These are phyloP conservation scores for Nasturtium officinale DNA, from an alignment of 345 rosid species.

Conservation along the genomic window DNA sequence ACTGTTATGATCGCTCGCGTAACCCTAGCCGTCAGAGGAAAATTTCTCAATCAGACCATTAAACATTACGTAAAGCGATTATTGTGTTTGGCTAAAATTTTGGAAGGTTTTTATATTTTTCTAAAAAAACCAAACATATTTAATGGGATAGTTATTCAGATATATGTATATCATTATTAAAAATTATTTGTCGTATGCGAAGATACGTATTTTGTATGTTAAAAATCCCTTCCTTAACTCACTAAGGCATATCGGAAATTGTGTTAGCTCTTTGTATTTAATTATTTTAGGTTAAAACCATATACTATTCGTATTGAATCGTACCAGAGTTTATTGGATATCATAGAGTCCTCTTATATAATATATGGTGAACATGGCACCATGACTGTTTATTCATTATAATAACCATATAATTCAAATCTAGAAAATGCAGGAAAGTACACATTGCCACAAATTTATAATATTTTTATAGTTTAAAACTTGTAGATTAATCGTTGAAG, in stretches of 20 bases:
- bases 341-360: slow-evolving; percentile 15
- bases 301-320: slow-evolving; percentile 24
- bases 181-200: slow-evolving; percentile 23
- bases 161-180: no score
- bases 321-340: slow-evolving; percentile 24
- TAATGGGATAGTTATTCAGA: not conserved
- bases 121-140: not conserved
- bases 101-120: not conserved
- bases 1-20: slow-evolving; percentile 34
- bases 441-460: slow-evolving; percentile 33
- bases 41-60: slow-evolving; percentile 25
- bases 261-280: slow-evolving; percentile 14
- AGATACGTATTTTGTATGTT: slow-evolving; percentile 4
- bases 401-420: slow-evolving; percentile 31
- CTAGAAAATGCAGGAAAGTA: slow-evolving; percentile 37
- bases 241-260: slow-evolving; percentile 37
- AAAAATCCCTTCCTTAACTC: slow-evolving; percentile 37
- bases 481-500: slow-evolving; percentile 28
- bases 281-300: not conserved
- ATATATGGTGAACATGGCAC: slow-evolving; percentile 42
- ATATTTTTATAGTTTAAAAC: slow-evolving; percentile 8
- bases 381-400: slow-evolving; percentile 37
- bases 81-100: not conserved
- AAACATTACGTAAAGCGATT: slow-evolving; percentile 25
- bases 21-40: slow-evolving; percentile 41